Evolutionary conservation across 116 monocot species (phyloP), one percentile per base, ranked within the genome.

Genomic region (Dioscorea cayenensis): DNA sequence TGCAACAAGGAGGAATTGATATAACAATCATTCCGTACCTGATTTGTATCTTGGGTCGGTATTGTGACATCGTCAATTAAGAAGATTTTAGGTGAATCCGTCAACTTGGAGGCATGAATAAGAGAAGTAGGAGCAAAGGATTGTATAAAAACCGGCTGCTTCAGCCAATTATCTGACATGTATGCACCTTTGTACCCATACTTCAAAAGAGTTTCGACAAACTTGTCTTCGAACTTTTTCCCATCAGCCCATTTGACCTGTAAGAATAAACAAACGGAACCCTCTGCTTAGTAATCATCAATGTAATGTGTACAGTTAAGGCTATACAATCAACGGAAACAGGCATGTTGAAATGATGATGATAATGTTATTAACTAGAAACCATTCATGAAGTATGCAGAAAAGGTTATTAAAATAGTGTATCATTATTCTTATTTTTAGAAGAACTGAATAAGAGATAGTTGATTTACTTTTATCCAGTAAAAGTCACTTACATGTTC

Each of bases 11-110:
- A 22, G 20, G 59, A 14, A 17, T 59, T 23, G 7, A 23, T 21
- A 62, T 5, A 62, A 62, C 11, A 62, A 22, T 62, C 62, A 62
- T 20, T 5, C 18, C 5, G 55, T 35, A 95, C 92, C 90, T 97
- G 93, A 78, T 92, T 90, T 51, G 97, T 97, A 69, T 92, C 97
- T 86, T 97, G 86, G n/a, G 97, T 93, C 52, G 77, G 86, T 0
- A 80, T 72, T 14, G 67, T 71, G 36, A 82, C 59, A 72, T 92
- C 80, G 61, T 84, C 88, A 58, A 88, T 84, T 65, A 92, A 77
- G 49, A 92, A 69, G 52, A 88, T 60, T 55, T 84, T 88, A 37
- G 92, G 92, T 35, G 84, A 84, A 69, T 86, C 80, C 7, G 76
- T 92, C 73, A 92, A 25, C 10, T 78, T 89, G 64, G 92, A 86